Evolutionary conservation across 306 rosid species (phyloP), one percentile per base, ranked within the genome.

Genomic region (Rosa persica): DNA sequence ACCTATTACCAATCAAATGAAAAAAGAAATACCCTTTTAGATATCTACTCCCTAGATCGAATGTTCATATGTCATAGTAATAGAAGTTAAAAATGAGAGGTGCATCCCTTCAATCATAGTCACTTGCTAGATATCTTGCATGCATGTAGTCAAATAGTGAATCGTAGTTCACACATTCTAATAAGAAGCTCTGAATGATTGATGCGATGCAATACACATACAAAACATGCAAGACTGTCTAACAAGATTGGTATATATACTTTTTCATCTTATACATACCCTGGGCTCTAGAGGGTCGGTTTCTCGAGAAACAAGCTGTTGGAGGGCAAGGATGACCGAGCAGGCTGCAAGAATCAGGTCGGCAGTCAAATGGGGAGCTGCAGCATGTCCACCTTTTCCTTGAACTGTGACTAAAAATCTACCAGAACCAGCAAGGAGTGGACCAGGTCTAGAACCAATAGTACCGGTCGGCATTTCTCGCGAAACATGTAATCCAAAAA

Each of bases 231-330:
- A 30, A 30, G 34, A 30, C 34, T 30, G 34, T 30, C 34, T 30
- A 30, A 30, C 34, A 30, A 30, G 34, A 51, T 42, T 3, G 34
- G 34, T 30, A 30, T 30, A 30, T 30, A 30, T 30, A 30, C 1
- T 30, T 30, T 30, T 30, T 3, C 34, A 30, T 30, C 34, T 30
- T 30, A 30, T 30, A 30, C 34, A 38, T 78, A 85, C 91, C 83
- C 81, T 81, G 65, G 91, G 69, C 51, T 89, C 82, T 4, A 83
- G 82, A 66, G 89, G 92, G 70, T 86, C 85, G 4, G 90, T 88
- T 79, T 90, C 94, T 74, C 89, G 76, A 40, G 91, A 88, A 61
- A 88, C 36, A 54, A 88, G 77, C n/a, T 86, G 89, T 75, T 90
- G 94, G 54, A 88, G 90, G 6, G 90, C 39, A 30, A 85, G 65